Conservation (phyloP, 148 eudicot genomes). For the Pouteria glomerata region DNA sequence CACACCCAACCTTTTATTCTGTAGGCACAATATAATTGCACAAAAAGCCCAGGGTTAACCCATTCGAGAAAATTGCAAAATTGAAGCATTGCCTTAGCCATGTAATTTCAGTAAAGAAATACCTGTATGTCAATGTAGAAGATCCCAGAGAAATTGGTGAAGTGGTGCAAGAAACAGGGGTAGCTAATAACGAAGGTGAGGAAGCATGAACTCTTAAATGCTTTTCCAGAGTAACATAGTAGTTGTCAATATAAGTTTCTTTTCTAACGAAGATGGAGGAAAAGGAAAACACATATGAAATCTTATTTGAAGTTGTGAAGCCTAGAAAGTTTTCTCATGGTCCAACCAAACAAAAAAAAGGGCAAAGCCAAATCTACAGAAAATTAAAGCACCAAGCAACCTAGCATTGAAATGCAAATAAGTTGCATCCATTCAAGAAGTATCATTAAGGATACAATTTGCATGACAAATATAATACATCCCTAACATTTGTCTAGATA, state of each 20-base stretch:
- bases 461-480: background rate
- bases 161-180: conserved; percentile 22
- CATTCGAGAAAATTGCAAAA: background rate
- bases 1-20: no score
- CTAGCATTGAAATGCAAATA: background rate
- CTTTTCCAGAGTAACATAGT: conserved; percentile 27
- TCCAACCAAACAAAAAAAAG: background rate
- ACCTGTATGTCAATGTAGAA: conserved; percentile 48
- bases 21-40: background rate
- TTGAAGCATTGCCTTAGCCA: background rate
- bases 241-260: conserved; percentile 6
- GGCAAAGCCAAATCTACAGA: conserved; percentile 2
- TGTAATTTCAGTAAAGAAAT: background rate
- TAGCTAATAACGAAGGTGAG: conserved; percentile 20
- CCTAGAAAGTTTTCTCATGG: background rate
- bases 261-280: background rate
- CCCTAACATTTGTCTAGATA: background rate
- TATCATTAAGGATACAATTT: background rate
- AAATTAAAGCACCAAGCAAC: background rate
- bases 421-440: background rate
- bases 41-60: background rate
- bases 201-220: conserved; percentile 14
- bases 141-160: conserved; percentile 18
- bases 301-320: background rate
- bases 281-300: background rate